A percentile compares a stretch with the other conserved stretches of the same genome.
phyloP scores from a whole-genome alignment of 192 early-diverging fungal species.

The Chytriomyces confervae region DNA sequence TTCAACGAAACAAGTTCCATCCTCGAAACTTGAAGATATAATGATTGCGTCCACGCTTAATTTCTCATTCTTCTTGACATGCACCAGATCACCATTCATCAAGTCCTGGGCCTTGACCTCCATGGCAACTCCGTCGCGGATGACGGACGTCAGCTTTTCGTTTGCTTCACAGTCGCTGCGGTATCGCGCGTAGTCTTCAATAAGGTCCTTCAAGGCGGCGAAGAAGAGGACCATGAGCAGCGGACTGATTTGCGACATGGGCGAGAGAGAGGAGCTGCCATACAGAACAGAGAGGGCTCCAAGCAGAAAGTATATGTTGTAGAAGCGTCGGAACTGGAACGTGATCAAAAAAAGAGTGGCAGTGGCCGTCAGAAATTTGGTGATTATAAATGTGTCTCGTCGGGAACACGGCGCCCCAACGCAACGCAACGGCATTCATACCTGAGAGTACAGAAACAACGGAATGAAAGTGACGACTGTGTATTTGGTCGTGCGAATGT shows the following conservation, averaged over 20 bases:
- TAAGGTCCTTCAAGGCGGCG: constrained; percentile 58
- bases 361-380: constrained; percentile 47
- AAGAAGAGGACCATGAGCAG: constrained; percentile 57
- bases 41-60: constrained; percentile 57
- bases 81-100: constrained; percentile 56
- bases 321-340: constrained; percentile 63
- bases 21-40: constrained; percentile 50
- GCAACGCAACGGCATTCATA: constrained; percentile 55
- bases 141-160: constrained; percentile 26
- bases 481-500: constrained; percentile 94
- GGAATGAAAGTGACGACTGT: constrained; percentile 89
- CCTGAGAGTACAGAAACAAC: constrained; percentile 91
- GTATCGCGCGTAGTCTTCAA: constrained; percentile 59
- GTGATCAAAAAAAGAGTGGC: not conserved
- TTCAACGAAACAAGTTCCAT: constrained; percentile 65
- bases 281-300: constrained; percentile 55
- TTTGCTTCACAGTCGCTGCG: constrained; percentile 52
- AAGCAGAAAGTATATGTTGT: constrained; percentile 69
- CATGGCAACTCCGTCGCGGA: constrained; percentile 40
- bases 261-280: constrained; percentile 40
- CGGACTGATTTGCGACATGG: constrained; percentile 51
- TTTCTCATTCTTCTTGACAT: constrained; percentile 59
- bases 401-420: not conserved
- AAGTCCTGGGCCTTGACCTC: constrained; percentile 43
- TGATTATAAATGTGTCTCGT: constrained; percentile 1